These are phyloP conservation scores for Apiospora koreana DNA, from an alignment of 2,329 filamentous ascomycete species.

Conservation along the genomic window DNA sequence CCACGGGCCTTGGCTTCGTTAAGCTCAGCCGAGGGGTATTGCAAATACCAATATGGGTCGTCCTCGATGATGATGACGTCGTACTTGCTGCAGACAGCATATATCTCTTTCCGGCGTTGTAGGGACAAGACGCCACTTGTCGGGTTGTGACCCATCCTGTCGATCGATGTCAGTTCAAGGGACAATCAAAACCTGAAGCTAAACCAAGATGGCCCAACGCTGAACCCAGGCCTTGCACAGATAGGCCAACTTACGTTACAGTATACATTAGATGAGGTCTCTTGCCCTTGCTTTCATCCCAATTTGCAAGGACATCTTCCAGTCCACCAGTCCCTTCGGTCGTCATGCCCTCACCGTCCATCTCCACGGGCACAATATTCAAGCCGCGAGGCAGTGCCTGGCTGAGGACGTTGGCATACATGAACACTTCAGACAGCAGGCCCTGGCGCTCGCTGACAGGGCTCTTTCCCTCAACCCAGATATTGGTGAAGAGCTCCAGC, in stretches of 20 bases:
- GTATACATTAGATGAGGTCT: slow-evolving; percentile 87
- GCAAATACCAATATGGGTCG: slow-evolving; percentile 94
- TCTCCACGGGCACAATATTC: slow-evolving; percentile 71
- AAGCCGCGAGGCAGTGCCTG: slow-evolving; percentile 68
- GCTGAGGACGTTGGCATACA: slow-evolving; percentile 76
- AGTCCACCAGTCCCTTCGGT: slow-evolving; percentile 72
- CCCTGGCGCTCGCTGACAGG: slow-evolving; percentile 71
- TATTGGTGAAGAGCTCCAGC: slow-evolving; percentile 73
- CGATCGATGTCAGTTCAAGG: not conserved
- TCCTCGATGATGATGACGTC: slow-evolving; percentile 93
- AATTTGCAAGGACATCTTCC: slow-evolving; percentile 76
- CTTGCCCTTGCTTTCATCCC: slow-evolving; percentile 74
- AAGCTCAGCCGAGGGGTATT: slow-evolving; percentile 72
- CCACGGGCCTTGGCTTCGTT: slow-evolving; percentile 51
- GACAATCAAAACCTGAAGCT: not conserved
- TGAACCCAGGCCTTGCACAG: not conserved
- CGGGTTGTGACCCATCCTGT: slow-evolving; percentile 85
- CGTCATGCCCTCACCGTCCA: slow-evolving; percentile 81
- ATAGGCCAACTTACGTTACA: slow-evolving; percentile 66
- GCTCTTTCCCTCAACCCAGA: slow-evolving; percentile 71
- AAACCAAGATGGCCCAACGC: not conserved
- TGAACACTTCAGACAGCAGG: slow-evolving; percentile 76
- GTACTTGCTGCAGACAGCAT: slow-evolving; percentile 77
- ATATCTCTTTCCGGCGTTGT: slow-evolving; percentile 74
- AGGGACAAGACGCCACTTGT: slow-evolving; percentile 76